phyloP scores from a whole-genome alignment of 1,139 yeast species.

The Yamadazyma trypodendri region DNA sequence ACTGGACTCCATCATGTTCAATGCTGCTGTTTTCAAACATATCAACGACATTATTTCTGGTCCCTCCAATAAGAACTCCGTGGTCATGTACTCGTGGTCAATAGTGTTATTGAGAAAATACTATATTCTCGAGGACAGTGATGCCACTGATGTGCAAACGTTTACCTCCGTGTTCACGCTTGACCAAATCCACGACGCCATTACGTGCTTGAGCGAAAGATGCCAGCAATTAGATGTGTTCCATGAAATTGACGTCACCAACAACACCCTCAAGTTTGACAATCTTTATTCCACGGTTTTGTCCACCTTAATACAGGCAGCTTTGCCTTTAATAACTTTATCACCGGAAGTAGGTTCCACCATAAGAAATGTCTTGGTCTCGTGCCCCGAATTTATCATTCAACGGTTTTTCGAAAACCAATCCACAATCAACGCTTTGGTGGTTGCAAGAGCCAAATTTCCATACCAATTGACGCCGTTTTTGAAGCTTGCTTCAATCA shows the following conservation, averaged over 20 bases:
- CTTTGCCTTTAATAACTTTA: conserved; percentile 62
- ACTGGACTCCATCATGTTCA: conserved; percentile 25
- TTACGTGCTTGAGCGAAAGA: conserved; percentile 38
- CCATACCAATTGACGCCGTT: conserved; percentile 70
- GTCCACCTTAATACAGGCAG: conserved; percentile 56
- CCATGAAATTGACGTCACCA: conserved; percentile 39
- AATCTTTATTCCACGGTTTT: conserved; percentile 56
- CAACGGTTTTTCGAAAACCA: conserved; percentile 58
- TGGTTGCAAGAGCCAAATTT: conserved; percentile 67
- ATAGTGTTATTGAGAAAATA: conserved; percentile 59
- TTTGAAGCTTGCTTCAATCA: conserved; percentile 58
- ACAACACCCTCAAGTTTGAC: conserved; percentile 49
- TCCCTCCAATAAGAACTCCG: conserved; percentile 36
- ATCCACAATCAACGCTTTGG: conserved; percentile 53
- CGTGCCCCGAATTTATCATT: conserved; percentile 56
- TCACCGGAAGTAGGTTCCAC: conserved; percentile 54
- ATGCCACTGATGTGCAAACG: conserved; percentile 5
- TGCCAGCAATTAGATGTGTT: conserved; percentile 51
- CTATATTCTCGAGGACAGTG: conserved; percentile 43
- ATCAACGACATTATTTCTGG: conserved; percentile 38
- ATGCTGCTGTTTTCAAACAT: conserved; percentile 38
- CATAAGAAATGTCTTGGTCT: conserved; percentile 48
- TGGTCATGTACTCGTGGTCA: conserved; percentile 71
- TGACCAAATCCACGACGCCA: conserved; percentile 18
- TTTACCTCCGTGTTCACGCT: conserved; percentile 16